Conservation (phyloP, 2,329 filamentous ascomycete genomes). For the Alternaria novae-zelandiae region DNA sequence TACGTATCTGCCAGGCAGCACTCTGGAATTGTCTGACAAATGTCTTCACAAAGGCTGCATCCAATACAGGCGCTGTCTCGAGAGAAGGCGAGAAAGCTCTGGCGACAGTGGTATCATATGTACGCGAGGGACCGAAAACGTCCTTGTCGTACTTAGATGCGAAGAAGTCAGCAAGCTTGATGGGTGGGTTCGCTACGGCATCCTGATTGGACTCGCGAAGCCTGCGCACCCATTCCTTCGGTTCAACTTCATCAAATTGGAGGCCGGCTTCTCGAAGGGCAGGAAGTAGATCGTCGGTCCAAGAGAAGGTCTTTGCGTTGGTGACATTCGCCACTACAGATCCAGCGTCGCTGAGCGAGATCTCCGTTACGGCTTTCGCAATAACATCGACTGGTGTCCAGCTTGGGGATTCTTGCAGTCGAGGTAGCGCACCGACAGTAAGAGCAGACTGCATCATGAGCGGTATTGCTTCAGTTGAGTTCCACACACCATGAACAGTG, state of each 20-base stretch:
- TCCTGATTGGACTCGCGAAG: slow-evolving; percentile 57
- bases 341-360: slow-evolving; percentile 24
- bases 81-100: slow-evolving; percentile 21
- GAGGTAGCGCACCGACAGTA: slow-evolving; percentile 56
- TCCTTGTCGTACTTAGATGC: slow-evolving; percentile 56
- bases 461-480: slow-evolving; percentile 58
- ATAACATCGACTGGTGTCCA: slow-evolving; percentile 44
- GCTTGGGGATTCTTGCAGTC: slow-evolving; percentile 47
- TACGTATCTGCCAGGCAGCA: slow-evolving; percentile 15
- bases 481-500: slow-evolving; percentile 56
- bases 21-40: slow-evolving; percentile 32
- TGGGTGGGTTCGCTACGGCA: slow-evolving; percentile 57
- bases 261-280: slow-evolving; percentile 53
- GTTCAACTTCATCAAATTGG: slow-evolving; percentile 32
- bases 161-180: slow-evolving; percentile 63
- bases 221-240: slow-evolving; percentile 32
- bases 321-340: slow-evolving; percentile 59
- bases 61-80: slow-evolving; percentile 18
- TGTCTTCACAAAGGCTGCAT: slow-evolving; percentile 21
- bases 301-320: slow-evolving; percentile 59
- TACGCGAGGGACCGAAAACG: slow-evolving; percentile 15
- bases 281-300: slow-evolving; percentile 62
- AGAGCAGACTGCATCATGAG: slow-evolving; percentile 57
- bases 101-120: slow-evolving; percentile 25
- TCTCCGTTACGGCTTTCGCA: slow-evolving; percentile 32